Conservation (phyloP, 192 early-diverging fungal genomes). For the Backusella parvicylindrica region DNA sequence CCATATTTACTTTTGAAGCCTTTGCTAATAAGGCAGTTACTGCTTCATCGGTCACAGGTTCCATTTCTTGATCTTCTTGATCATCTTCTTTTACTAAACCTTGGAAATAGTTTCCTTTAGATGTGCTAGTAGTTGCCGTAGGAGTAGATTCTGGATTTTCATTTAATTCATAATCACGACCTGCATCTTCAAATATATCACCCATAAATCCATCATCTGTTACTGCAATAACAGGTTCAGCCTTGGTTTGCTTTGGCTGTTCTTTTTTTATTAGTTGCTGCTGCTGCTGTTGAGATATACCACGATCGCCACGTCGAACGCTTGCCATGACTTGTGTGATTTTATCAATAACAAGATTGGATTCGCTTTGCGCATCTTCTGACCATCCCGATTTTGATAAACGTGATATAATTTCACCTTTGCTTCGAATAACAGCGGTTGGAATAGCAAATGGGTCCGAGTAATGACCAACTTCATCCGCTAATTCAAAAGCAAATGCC, state of each 20-base stretch:
- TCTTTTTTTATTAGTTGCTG: slow-evolving; percentile 17
- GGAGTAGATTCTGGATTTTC: slow-evolving; percentile 5
- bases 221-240: not conserved
- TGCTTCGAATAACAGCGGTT: slow-evolving; percentile 74
- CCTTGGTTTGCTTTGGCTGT: slow-evolving; percentile 33
- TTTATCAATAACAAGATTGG: slow-evolving; percentile 71
- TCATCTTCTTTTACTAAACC: slow-evolving; percentile 18
- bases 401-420: slow-evolving; percentile 54
- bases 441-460: slow-evolving; percentile 56
- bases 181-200: slow-evolving; percentile 88
- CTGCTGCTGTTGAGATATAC: not conserved
- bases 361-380: slow-evolving; percentile 45
- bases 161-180: slow-evolving; percentile 71
- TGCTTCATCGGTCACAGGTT: not conserved
- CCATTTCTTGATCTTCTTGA: slow-evolving; percentile 18
- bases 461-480: slow-evolving; percentile 41
- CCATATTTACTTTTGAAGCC: not conserved
- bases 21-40: slow-evolving; percentile 7
- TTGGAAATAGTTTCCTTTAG: slow-evolving; percentile 30
- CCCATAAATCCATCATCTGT: slow-evolving; percentile 25
- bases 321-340: slow-evolving; percentile 59
- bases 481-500: slow-evolving; percentile 68
- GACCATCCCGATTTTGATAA: slow-evolving; percentile 25
- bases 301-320: slow-evolving; percentile 38
- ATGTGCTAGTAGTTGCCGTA: not conserved